Evolutionary conservation across 192 early-diverging fungal species (phyloP), one percentile per base, ranked within the genome.

Genomic region (Coemansia sp.): DNA sequence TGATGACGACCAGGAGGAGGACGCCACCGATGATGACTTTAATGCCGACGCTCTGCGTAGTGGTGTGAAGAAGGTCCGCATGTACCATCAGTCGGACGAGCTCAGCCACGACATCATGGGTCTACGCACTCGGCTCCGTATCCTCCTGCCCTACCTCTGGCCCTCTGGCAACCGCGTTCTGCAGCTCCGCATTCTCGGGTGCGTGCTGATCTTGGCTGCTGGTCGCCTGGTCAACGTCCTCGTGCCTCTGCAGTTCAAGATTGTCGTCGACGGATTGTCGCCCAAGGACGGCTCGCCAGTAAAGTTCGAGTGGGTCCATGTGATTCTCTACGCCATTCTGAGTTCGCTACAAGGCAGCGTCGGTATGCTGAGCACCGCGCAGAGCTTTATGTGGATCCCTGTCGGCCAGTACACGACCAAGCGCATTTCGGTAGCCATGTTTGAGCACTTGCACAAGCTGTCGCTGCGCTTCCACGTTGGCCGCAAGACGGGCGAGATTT

Each of bases 401-500:
- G 90, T 99, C 10, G 90, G 91, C 16, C 95, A 98, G 79, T 93
- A 91, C 76, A 97, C 95, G 13, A 96, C 94, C 16, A 90, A 95
- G 53, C 89, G 94, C 60, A 87, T 99, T n/a, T 94, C 95, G 15
- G 88, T 98, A 11, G 87, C 85, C 22, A 95, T 97, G 88, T 94
- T 99, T 53, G 84, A 87, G 40, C 97, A 99, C 70, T 76, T 97
- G 68, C 96, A 96, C 76, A 87, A 75, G 27, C 88, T 99, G 33
- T 95, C 95, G 8, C 85, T 98, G 20, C 88, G 91, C 24, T 99
- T 94, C 78, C 97, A 99, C 68, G 89, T 98, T 53, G 93, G 92
- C 71, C 90, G 96, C 64, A 98, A 98, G 71, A 98, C 97, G 0
- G 95, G 95, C 50, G 95, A 98, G 75, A 89, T 98, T 11, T 88